phyloP scores from a whole-genome alignment of 2,329 filamentous ascomycete species.

The Ilyonectria destructans region DNA sequence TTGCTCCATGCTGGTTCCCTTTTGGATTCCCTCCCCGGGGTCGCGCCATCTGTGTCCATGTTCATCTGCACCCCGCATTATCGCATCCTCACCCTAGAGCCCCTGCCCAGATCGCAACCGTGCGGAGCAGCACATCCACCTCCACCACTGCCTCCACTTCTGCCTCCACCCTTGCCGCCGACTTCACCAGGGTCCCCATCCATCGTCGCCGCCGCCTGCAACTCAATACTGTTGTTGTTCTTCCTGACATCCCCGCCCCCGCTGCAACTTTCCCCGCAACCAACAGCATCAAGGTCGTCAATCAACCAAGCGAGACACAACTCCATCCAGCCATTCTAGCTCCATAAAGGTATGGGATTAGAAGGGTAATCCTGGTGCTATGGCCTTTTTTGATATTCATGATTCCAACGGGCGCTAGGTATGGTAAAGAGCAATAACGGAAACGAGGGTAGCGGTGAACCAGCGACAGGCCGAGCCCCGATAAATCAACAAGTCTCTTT shows the following conservation, averaged over 20 bases:
- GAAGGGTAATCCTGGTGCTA: neutral
- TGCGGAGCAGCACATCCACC: constrained; percentile 3
- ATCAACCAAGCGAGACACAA: neutral
- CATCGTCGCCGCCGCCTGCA: neutral
- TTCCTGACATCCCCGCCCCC: neutral
- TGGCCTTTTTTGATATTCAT: neutral
- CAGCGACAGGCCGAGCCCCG: neutral
- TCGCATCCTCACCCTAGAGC: constrained; percentile 2
- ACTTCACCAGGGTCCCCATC: constrained; percentile 6
- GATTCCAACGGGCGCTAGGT: neutral
- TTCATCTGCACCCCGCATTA: constrained; percentile 24
- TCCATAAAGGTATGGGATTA: too few relatives aligned
- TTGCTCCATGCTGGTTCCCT: neutral
- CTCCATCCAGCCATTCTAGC: neutral
- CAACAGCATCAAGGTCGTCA: constrained; percentile 1
- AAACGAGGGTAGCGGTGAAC: neutral
- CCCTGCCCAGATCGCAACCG: constrained; percentile 1
- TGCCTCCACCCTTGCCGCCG: constrained; percentile 3
- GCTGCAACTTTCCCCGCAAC: neutral
- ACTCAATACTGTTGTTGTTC: neutral
- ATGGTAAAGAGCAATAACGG: neutral
- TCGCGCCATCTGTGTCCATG: constrained; percentile 13
- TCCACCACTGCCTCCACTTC: constrained; percentile 5
- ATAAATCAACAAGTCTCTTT: neutral
- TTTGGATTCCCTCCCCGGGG: constrained; percentile 4